Percentiles rank a stretch among this genome's conserved stretches.
Evolutionary conservation across 1,284 basidiomycete genomes (phyloP).

Genomic region (Phaffia rhodozyma): DNA sequence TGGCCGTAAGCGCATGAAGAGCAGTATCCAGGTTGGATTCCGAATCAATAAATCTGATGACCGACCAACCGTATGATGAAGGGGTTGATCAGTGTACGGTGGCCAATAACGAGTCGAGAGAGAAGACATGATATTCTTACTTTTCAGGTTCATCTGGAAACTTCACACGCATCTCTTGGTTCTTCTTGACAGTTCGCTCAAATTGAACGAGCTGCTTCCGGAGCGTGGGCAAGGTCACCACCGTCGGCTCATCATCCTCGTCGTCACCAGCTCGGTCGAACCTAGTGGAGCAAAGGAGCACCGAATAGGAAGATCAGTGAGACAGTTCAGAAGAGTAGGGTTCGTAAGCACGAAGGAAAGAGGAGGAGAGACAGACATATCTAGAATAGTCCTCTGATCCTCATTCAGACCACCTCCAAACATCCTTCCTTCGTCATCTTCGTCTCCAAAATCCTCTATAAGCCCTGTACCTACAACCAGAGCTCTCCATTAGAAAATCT

Average conservation of each 20-base stretch:
- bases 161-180: constrained; percentile 87
- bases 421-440: constrained; percentile 85
- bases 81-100: not conserved
- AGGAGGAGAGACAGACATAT: constrained; percentile 35
- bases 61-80: not conserved
- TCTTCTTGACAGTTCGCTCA: constrained; percentile 80
- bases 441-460: constrained; percentile 76
- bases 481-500: not conserved
- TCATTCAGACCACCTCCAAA: constrained; percentile 81
- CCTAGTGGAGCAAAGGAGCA: constrained; percentile 18
- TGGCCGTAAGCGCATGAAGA: constrained; percentile 63
- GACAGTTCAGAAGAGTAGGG: constrained; percentile 17
- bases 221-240: constrained; percentile 55
- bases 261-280: constrained; percentile 17
- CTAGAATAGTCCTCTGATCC: constrained; percentile 74
- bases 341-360: constrained; percentile 39
- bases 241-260: constrained; percentile 35
- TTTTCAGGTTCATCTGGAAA: constrained; percentile 80
- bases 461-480: constrained; percentile 48
- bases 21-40: constrained; percentile 85
- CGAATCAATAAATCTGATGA: constrained; percentile 84
- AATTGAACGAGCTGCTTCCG: constrained; percentile 66
- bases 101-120: not conserved
- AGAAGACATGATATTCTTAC: constrained; percentile 39
- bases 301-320: constrained; percentile 29